phyloP scores from a whole-genome alignment of 495 filamentous ascomycete genomes.

The Daldinia bambusicola region DNA sequence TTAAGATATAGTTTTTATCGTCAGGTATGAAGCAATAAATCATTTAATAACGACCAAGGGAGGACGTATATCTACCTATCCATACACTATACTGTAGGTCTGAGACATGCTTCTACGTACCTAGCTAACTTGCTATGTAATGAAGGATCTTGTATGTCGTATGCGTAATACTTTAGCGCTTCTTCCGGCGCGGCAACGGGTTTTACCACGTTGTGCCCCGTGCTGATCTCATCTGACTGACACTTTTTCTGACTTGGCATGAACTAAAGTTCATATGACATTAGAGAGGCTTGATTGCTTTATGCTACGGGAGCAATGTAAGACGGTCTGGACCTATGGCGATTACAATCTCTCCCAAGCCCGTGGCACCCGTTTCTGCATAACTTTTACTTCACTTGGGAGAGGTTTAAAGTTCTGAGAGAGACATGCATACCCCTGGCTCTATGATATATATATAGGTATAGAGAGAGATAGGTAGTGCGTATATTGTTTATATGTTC shows the following conservation, averaged over 20 bases:
- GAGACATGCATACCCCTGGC: constrained; percentile 31
- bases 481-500: background rate
- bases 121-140: too few species aligned
- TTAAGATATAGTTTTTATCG: constrained; percentile 5
- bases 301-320: constrained; percentile 13
- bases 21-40: constrained; percentile 12
- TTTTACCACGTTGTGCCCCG: background rate
- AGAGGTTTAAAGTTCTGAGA: constrained; percentile 33
- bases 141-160: constrained; percentile 7
- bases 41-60: constrained; percentile 5
- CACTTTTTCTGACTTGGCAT: background rate
- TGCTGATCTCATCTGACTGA: constrained; percentile 5
- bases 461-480: constrained; percentile 1
- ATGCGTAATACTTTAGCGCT: constrained; percentile 11
- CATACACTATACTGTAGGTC: background rate
- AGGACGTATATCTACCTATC: constrained; percentile 3
- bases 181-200: constrained; percentile 10
- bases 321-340: constrained; percentile 26
- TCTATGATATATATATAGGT: background rate
- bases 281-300: constrained; percentile 23
- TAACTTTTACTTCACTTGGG: constrained; percentile 2
- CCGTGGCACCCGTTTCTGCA: constrained; percentile 25
- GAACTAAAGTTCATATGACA: constrained; percentile 30
- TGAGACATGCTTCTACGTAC: constrained; percentile 19
- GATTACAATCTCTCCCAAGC: constrained; percentile 32